Percentiles rank a stretch among this genome's conserved stretches.
Conservation (phyloP, 108 stramenopile genomes). For the Fistulifera solaris region DNA sequence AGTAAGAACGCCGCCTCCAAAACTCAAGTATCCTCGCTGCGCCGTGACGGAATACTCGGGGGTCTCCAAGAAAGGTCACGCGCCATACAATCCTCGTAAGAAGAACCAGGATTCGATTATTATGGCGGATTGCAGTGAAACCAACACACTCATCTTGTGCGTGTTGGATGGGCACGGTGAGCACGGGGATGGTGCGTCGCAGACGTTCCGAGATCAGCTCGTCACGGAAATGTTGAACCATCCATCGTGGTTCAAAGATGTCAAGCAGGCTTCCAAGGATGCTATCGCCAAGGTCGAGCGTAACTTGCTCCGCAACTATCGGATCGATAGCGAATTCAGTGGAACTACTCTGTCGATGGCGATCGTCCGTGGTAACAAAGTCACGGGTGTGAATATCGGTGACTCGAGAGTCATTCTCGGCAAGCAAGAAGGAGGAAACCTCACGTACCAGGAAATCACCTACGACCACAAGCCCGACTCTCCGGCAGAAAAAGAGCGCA, state of each 20-base stretch:
- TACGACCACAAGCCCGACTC: constrained; percentile 98
- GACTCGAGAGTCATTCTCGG: constrained; percentile 88
- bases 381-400: constrained; percentile 92
- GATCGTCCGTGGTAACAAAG: constrained; percentile 78
- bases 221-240: constrained; percentile 82
- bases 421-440: constrained; percentile 37
- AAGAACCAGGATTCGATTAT: constrained; percentile 97
- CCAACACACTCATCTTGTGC: constrained; percentile 85
- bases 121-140: constrained; percentile 91
- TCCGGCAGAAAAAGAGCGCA: constrained; percentile 93
- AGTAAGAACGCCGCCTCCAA: constrained; percentile 3
- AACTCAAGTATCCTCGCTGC: constrained; percentile 27
- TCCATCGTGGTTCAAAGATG: constrained; percentile 67
- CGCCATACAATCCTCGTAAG: constrained; percentile 98
- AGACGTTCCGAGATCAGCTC: constrained; percentile 82
- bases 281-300: constrained; percentile 85
- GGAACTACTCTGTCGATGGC: constrained; percentile 94
- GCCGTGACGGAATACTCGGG: constrained; percentile 94
- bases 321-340: constrained; percentile 93
- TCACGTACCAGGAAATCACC: constrained; percentile 81
- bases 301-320: constrained; percentile 78
- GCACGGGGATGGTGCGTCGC: constrained; percentile 92
- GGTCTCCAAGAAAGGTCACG: constrained; percentile 94
- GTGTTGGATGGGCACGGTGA: constrained; percentile 98
- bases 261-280: constrained; percentile 67